Evolutionary conservation across 2,329 filamentous ascomycete genomes (phyloP).

Genomic region (Chaetomiaceae sp.): DNA sequence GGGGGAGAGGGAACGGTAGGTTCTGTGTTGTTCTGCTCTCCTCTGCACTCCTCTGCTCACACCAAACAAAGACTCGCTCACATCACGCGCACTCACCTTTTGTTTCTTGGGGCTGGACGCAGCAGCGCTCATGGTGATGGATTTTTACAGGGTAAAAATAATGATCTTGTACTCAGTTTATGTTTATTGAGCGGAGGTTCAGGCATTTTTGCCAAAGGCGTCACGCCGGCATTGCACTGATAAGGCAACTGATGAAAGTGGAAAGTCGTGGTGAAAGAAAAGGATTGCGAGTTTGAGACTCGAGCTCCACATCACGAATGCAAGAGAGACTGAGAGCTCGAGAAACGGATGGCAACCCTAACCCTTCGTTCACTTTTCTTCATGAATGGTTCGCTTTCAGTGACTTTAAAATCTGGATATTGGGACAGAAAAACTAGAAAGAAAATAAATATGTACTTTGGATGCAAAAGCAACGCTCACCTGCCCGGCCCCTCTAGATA

Average conservation of each 20-base stretch:
- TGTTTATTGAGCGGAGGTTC: neutral
- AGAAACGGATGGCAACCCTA: neutral
- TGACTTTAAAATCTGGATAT: too few species aligned
- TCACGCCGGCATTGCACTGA: neutral
- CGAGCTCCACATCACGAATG: conserved; percentile 1
- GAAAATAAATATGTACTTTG: neutral
- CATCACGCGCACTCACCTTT: conserved; percentile 23
- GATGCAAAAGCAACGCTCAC: neutral
- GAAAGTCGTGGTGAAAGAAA: neutral
- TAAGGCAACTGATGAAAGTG: neutral
- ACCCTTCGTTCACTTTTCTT: too few species aligned
- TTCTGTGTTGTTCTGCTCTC: too few species aligned
- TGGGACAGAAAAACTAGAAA: too few species aligned
- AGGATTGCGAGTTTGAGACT: too few species aligned
- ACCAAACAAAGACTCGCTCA: too few species aligned
- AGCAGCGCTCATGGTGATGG: conserved; percentile 7
- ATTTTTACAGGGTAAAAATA: neutral
- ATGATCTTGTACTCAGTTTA: neutral
- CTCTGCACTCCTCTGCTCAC: too few species aligned
- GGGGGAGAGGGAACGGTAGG: too few species aligned
- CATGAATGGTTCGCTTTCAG: too few species aligned
- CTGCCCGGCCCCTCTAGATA: conserved; percentile 38
- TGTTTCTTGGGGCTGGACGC: conserved; percentile 15
- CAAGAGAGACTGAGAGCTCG: neutral
- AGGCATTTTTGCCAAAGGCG: conserved; percentile 1